Evolutionary conservation across 257 asterid genomes (phyloP), one percentile per base, ranked within the genome.

Genomic region (Jasminum sambac): DNA sequence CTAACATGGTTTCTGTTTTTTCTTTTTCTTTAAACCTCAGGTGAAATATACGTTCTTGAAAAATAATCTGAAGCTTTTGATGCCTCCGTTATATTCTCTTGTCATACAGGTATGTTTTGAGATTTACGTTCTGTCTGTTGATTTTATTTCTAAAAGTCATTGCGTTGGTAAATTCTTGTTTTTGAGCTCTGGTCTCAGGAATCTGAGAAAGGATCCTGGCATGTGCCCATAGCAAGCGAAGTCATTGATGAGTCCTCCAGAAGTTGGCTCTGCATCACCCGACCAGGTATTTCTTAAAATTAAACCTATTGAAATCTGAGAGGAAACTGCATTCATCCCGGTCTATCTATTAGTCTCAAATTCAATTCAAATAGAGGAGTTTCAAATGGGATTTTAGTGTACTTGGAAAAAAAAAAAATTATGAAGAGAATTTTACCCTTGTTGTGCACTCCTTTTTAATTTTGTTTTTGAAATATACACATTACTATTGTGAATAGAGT

Each of bases 161-260:
- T 0, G 9, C 34, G 3, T 55, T 55, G 21, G 21, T 55, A 21
- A 21, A 4, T 55, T 55, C 0, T 10, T 21, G 11, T 55, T 13
- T 39, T 39, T 1, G 9, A 19, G 17, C 48, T 17, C 13, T 48
- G 14, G 30, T 72, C 59, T 68, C 84, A 87, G 89, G 98, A 94
- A 84, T 86, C 96, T 25, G 84, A 71, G 75, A 85, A 79, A 0
- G 95, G 97, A 52, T 87, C 90, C 0, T 94, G 98, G 98, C 98
- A 94, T 73, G 79, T 91, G 64, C 98, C 98, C 44, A 14, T 87
- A 64, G 86, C 87, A 48, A 87, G 83, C 17, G 97, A 83, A 78
- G 68, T n/a, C n/a, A 73, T 50, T 23, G 88, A 87, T 14, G 96
- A 89, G 82, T 71, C 86, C 58, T 76, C 21, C 44, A 80, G 96